A percentile compares a stretch with the other conserved stretches of the same genome.
Evolutionary conservation across 768 basidiomycete species (phyloP).

Genomic region (Suillus variegatus): DNA sequence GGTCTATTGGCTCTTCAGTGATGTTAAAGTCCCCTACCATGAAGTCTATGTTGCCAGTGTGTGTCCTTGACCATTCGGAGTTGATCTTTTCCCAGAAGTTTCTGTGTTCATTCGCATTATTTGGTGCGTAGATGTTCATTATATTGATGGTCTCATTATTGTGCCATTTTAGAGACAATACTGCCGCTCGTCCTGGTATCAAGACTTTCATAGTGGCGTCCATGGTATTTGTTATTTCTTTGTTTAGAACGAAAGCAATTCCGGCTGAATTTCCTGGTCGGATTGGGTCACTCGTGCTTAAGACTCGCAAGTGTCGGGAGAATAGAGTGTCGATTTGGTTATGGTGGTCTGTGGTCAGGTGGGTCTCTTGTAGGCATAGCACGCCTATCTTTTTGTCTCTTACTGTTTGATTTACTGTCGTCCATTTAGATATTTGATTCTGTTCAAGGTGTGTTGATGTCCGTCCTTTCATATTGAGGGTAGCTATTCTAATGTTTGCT

Average conservation of each 20-base stretch:
- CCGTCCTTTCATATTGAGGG: neutral
- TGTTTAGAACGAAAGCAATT: constrained; percentile 21
- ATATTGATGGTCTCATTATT: neutral
- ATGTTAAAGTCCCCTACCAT: neutral
- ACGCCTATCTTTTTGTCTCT: constrained; percentile 16
- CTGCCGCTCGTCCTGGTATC: constrained; percentile 15
- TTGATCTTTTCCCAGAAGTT: constrained; percentile 18
- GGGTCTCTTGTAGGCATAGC: constrained; percentile 25
- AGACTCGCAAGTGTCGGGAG: neutral
- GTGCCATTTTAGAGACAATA: constrained; percentile 18
- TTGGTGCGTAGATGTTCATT: constrained; percentile 26
- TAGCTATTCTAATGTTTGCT: neutral
- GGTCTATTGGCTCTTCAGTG: neutral
- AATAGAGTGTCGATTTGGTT: neutral
- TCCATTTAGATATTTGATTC: constrained; percentile 17
- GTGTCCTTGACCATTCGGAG: neutral
- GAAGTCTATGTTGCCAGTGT: neutral
- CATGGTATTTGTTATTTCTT: neutral
- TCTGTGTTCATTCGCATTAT: neutral
- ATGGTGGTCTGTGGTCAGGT: constrained; percentile 13
- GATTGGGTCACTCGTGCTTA: neutral
- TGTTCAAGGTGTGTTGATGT: neutral
- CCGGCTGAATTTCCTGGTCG: constrained; percentile 13
- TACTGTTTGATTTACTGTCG: constrained; percentile 14
- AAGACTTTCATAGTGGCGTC: neutral